Percentiles rank a stretch among this genome's conserved stretches.
phyloP scores from a whole-genome alignment of 768 basidiomycete genomes.

The Mycena alexandri region DNA sequence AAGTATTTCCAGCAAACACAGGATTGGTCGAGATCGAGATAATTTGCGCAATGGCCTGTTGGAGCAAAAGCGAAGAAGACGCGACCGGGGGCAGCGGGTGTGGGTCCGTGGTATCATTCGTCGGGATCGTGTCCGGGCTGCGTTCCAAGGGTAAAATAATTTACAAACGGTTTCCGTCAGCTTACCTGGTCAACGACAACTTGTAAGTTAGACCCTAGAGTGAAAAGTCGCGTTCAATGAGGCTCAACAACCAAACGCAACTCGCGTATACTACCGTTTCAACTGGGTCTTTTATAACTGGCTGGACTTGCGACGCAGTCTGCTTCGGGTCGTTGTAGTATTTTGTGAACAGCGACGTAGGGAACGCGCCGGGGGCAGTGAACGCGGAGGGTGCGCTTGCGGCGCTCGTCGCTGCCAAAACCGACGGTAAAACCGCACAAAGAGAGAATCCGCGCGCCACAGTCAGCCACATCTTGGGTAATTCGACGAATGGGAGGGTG shows the following conservation, averaged over 20 bases:
- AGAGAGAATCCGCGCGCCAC: background rate
- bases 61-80: conserved; percentile 58
- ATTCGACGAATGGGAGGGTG: background rate
- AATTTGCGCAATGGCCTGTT: conserved; percentile 69
- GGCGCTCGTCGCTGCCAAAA: conserved; percentile 13
- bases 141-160: background rate
- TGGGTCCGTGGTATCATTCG: conserved; percentile 70
- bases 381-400: conserved; percentile 55
- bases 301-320: conserved; percentile 80
- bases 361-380: conserved; percentile 73
- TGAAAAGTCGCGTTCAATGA: conserved; percentile 4
- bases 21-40: conserved; percentile 67
- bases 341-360: conserved; percentile 70
- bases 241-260: conserved; percentile 22
- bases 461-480: conserved; percentile 14
- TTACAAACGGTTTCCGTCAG: background rate
- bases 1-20: conserved; percentile 64
- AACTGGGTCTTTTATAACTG: conserved; percentile 81
- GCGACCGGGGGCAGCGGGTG: conserved; percentile 74
- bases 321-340: conserved; percentile 83
- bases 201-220: conserved; percentile 65
- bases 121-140: conserved; percentile 69
- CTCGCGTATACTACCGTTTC: conserved; percentile 58
- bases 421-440: conserved; percentile 10
- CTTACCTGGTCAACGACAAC: conserved; percentile 61